Conservation (phyloP, 805 yeast genomes). For the Candida mattraensis region DNA sequence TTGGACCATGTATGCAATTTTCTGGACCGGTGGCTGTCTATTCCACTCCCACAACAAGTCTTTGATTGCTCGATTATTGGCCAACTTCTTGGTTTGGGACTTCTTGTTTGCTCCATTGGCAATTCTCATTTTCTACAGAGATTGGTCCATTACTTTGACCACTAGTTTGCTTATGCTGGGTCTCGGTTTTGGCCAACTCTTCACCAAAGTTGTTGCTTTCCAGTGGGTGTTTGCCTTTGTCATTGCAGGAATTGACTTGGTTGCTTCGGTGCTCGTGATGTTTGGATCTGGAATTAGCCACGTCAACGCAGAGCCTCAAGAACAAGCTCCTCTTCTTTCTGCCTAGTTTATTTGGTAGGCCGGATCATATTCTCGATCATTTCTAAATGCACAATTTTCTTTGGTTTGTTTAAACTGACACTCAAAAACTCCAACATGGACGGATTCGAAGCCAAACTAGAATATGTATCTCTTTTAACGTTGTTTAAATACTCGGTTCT, state of each 20-base stretch:
- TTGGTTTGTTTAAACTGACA: constrained; percentile 50
- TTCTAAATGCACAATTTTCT: constrained; percentile 29
- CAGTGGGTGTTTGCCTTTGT: constrained; percentile 85
- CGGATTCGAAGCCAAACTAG: constrained; percentile 61
- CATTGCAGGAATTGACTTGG: constrained; percentile 57
- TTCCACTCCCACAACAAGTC: constrained; percentile 56
- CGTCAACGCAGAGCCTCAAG: constrained; percentile 19
- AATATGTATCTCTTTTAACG: constrained; percentile 64
- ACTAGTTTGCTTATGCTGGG: constrained; percentile 61
- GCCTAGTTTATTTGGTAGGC: constrained; percentile 20
- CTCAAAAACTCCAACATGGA: constrained; percentile 53
- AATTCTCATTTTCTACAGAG: constrained; percentile 59
- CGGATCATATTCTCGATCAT: constrained; percentile 42
- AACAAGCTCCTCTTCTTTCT: constrained; percentile 35
- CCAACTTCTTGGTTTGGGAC: constrained; percentile 77
- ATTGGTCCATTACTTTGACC: constrained; percentile 68
- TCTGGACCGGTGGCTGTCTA: constrained; percentile 85
- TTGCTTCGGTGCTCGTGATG: constrained; percentile 49
- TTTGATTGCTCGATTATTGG: constrained; percentile 62
- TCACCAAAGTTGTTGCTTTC: constrained; percentile 67
- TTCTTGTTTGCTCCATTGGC: constrained; percentile 64
- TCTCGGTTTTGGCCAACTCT: constrained; percentile 67
- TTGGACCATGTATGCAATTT: constrained; percentile 71
- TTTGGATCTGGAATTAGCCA: constrained; percentile 34
- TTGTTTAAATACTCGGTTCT: constrained; percentile 69